phyloP scores from a whole-genome alignment of 495 filamentous ascomycete species.

The Aspergillus haitiensis region DNA sequence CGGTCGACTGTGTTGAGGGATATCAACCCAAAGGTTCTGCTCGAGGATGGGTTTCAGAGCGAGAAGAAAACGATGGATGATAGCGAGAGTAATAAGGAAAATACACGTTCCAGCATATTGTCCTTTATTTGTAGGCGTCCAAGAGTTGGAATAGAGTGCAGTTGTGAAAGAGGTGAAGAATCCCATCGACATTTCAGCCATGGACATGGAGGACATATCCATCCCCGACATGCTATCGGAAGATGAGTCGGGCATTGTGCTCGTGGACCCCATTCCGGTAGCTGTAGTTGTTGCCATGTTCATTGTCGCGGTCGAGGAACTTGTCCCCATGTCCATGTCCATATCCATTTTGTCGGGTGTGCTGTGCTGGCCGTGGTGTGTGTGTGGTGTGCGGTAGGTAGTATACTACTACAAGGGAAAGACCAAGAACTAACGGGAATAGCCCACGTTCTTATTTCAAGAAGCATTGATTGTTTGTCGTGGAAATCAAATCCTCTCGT shows the following conservation, averaged over 20 bases:
- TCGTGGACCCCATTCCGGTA: conserved; percentile 8
- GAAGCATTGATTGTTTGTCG: background rate
- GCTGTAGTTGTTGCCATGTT: conserved; percentile 5
- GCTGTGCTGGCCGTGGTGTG: background rate
- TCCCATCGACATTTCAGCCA: conserved; percentile 35
- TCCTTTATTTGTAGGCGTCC: conserved; percentile 27
- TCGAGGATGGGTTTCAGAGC: conserved; percentile 30
- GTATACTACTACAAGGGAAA: background rate
- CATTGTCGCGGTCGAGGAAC: no score
- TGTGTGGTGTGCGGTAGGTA: background rate
- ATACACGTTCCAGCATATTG: conserved; percentile 37
- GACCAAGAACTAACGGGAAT: background rate
- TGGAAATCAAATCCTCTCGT: background rate
- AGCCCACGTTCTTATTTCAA: background rate
- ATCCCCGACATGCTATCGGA: conserved; percentile 17
- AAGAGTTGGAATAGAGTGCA: conserved; percentile 27
- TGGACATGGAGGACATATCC: conserved; percentile 29
- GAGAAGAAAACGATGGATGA: conserved; percentile 29
- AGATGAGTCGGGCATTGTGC: no score
- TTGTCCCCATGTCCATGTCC: conserved; percentile 16
- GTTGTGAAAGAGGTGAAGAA: conserved; percentile 33
- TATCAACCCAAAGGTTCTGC: conserved; percentile 27
- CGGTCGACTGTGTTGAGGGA: background rate
- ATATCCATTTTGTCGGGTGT: conserved; percentile 2
- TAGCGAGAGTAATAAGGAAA: conserved; percentile 32